phyloP scores from a whole-genome alignment of 345 rosid species.

The Populus euphratica region DNA sequence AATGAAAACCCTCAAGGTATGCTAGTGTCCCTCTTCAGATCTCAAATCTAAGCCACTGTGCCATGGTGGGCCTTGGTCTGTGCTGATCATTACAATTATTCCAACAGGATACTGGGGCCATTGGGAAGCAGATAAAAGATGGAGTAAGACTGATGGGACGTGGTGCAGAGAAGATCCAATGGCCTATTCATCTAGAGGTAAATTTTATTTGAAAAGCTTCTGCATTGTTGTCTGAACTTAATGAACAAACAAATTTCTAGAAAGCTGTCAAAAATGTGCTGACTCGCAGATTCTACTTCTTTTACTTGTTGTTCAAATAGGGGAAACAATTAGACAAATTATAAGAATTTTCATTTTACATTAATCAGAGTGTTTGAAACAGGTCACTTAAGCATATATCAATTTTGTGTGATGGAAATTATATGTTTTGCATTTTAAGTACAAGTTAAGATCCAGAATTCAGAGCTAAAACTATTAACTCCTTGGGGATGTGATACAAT shows the following conservation, averaged over 20 bases:
- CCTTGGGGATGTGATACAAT: not conserved
- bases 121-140: constrained; percentile 90
- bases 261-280: not conserved
- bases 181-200: constrained; percentile 99
- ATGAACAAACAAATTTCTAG: not conserved
- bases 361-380: not conserved
- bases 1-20: constrained; percentile 96
- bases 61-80: constrained; percentile 12
- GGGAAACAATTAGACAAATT: not conserved
- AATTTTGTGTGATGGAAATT: not conserved
- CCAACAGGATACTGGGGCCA: constrained; percentile 65
- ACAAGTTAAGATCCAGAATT: not conserved
- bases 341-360: not conserved
- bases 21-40: constrained; percentile 1
- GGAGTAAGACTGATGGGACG: constrained; percentile 98
- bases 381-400: not conserved
- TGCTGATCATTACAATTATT: constrained; percentile 1
- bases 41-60: not conserved
- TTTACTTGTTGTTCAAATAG: not conserved
- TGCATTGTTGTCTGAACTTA: not conserved
- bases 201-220: constrained; percentile 1
- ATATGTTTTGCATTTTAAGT: not conserved
- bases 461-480: not conserved
- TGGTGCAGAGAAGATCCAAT: constrained; percentile 77
- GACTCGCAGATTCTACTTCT: not conserved